Conservation (phyloP, 768 basidiomycete genomes). For the Amyloporia xantha region DNA sequence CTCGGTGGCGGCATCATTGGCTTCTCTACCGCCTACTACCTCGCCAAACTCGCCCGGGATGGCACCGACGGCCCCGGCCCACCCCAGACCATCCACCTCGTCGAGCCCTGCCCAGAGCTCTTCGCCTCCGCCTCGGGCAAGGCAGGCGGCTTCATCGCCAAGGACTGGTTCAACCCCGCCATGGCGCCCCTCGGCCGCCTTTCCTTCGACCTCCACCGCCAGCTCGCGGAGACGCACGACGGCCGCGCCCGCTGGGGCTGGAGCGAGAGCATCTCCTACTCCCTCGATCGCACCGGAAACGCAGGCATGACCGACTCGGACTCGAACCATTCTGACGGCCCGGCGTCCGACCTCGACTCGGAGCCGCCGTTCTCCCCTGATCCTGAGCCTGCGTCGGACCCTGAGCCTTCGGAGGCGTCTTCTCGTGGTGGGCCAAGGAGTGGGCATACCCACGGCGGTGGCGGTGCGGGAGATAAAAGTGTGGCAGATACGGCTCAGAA, state of each 20-base stretch:
- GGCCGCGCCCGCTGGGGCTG: conserved; percentile 37
- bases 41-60: conserved; percentile 21
- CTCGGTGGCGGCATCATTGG: conserved; percentile 44
- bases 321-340: conserved; percentile 3
- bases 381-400: not conserved
- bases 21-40: conserved; percentile 37
- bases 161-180: conserved; percentile 32
- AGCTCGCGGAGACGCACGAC: conserved; percentile 30
- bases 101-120: conserved; percentile 33
- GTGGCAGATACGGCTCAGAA: not conserved
- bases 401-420: not conserved
- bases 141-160: conserved; percentile 37
- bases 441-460: no score
- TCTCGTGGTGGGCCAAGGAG: not conserved
- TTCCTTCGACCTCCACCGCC: conserved; percentile 33
- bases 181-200: conserved; percentile 26
- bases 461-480: not conserved
- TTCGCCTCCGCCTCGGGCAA: conserved; percentile 30
- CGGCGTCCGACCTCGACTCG: conserved; percentile 1
- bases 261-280: conserved; percentile 24
- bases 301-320: conserved; percentile 4
- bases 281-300: conserved; percentile 18
- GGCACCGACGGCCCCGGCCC: conserved; percentile 4
- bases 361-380: not conserved
- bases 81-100: conserved; percentile 32